Percentiles rank a stretch among this genome's conserved stretches.
Evolutionary conservation across 1,284 basidiomycete species (phyloP).

Genomic region (Waitea zeae): DNA sequence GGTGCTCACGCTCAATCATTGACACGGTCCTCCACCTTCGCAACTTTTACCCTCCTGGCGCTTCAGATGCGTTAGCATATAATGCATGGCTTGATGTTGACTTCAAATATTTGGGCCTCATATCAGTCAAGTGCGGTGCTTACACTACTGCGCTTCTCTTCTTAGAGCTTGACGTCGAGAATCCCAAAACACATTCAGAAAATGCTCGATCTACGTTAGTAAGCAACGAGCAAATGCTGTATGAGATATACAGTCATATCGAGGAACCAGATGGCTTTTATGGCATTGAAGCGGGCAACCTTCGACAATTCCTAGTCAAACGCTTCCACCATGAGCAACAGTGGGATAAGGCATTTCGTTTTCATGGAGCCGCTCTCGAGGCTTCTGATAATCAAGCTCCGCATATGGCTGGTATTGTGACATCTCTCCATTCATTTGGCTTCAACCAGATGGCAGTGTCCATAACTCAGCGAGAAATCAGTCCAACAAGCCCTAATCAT

Average conservation of each 20-base stretch:
- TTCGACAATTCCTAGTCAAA: constrained; percentile 62
- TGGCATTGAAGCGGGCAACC: constrained; percentile 67
- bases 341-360: constrained; percentile 81
- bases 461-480: constrained; percentile 28
- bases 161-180: constrained; percentile 65
- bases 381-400: constrained; percentile 22
- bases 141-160: constrained; percentile 86
- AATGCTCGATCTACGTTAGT: constrained; percentile 16
- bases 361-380: constrained; percentile 77
- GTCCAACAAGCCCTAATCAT: constrained; percentile 9
- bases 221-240: constrained; percentile 64
- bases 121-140: constrained; percentile 63
- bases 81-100: constrained; percentile 81
- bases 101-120: constrained; percentile 51
- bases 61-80: constrained; percentile 38
- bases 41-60: constrained; percentile 29
- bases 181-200: constrained; percentile 17
- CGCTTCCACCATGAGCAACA: constrained; percentile 86
- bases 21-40: constrained; percentile 74
- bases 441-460: constrained; percentile 69
- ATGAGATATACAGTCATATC: constrained; percentile 86
- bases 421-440: constrained; percentile 75
- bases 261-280: constrained; percentile 98
- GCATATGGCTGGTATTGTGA: constrained; percentile 40
- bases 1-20: constrained; percentile 51